Evolutionary conservation across 345 rosid genomes (phyloP).

Genomic region (Eucalyptus dawsonii): DNA sequence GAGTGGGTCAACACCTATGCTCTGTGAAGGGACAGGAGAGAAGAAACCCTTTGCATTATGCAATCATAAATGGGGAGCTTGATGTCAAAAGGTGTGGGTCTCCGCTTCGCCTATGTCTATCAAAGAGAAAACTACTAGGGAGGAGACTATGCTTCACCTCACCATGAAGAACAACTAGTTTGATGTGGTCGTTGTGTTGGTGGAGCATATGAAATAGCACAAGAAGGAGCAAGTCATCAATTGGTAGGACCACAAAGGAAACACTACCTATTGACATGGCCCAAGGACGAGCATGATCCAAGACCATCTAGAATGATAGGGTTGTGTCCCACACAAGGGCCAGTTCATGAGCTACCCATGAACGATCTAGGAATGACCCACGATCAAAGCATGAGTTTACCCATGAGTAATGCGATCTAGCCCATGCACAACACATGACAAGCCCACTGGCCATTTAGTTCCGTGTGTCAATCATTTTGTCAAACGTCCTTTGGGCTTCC

Average conservation of each 20-base stretch:
- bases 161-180: neutral
- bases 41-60: neutral
- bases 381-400: too few species aligned
- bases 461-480: too few species aligned
- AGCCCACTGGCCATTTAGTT: too few species aligned
- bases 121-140: neutral
- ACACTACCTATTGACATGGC: too few species aligned
- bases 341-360: too few species aligned
- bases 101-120: neutral
- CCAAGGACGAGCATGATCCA: too few species aligned
- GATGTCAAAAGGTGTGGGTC: neutral
- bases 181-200: neutral
- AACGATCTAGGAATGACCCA: too few species aligned
- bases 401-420: too few species aligned
- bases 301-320: too few species aligned
- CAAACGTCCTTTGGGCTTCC: too few species aligned
- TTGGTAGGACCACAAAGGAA: neutral
- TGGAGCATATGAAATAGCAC: neutral
- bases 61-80: neutral
- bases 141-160: neutral
- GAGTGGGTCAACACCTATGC: neutral
- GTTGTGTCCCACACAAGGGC: too few species aligned
- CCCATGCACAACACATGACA: too few species aligned
- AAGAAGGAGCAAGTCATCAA: neutral
- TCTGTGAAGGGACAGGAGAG: neutral